Conservation (phyloP, 2,329 filamentous ascomycete genomes). For the Trichoderma afroharzianum region DNA sequence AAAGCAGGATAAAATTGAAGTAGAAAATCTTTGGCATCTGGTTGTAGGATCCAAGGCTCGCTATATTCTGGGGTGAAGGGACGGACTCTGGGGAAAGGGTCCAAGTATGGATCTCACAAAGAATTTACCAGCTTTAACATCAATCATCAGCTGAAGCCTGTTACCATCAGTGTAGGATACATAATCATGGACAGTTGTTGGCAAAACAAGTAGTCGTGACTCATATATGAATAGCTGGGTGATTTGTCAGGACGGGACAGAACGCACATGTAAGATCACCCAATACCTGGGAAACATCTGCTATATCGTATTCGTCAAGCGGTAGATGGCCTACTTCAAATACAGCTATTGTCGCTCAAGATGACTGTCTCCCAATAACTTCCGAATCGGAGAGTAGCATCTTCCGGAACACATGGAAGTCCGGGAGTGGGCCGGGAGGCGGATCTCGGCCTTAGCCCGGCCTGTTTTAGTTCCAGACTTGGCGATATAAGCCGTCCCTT, state of each 20-base stretch:
- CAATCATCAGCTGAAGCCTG: not conserved
- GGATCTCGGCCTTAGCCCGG: conserved; percentile 3
- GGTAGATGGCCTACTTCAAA: not conserved
- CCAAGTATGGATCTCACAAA: not conserved
- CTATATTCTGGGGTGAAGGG: not conserved
- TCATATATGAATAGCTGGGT: not conserved
- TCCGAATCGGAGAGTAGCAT: not conserved
- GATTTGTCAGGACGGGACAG: not conserved
- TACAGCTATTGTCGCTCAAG: not conserved
- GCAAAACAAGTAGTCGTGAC: not conserved
- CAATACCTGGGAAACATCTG: not conserved
- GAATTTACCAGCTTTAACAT: not conserved
- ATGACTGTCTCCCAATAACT: not conserved
- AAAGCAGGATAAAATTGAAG: not conserved
- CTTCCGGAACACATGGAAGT: not conserved
- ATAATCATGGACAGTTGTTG: not conserved
- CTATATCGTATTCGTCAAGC: not conserved
- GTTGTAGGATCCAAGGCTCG: not conserved
- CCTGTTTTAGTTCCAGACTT: not conserved
- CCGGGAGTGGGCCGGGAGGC: conserved; percentile 3
- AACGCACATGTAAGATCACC: not conserved
- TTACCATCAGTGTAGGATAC: not conserved
- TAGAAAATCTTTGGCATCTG: not conserved
- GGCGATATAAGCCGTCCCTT: not conserved
- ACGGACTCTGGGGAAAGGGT: not conserved